These are phyloP conservation scores for Neurospora sp. DNA, from an alignment of 495 filamentous ascomycete species.

Conservation along the genomic window DNA sequence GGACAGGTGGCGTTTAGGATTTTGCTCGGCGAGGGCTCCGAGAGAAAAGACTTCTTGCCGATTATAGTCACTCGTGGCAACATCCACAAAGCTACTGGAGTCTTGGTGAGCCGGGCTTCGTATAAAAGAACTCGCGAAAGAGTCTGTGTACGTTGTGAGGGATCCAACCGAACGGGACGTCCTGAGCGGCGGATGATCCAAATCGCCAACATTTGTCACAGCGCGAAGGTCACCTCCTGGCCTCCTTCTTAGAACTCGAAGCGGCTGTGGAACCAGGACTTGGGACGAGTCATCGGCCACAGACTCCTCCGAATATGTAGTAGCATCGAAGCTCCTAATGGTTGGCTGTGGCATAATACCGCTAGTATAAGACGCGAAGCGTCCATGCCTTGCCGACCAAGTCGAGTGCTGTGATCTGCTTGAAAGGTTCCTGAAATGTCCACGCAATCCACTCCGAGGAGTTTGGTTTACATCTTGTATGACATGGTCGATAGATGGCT, in stretches of 20 bases:
- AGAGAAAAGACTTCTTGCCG: slow-evolving; percentile 42
- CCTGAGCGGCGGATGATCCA: slow-evolving; percentile 40
- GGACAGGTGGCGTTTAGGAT: slow-evolving; percentile 38
- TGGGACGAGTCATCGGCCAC: slow-evolving; percentile 19
- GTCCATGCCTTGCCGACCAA: slow-evolving; percentile 28
- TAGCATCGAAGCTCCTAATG: slow-evolving; percentile 50
- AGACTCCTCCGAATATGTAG: slow-evolving; percentile 39
- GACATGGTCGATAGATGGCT: slow-evolving; percentile 23
- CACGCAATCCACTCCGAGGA: slow-evolving; percentile 23
- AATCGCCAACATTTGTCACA: slow-evolving; percentile 60
- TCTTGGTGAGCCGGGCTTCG: slow-evolving; percentile 23
- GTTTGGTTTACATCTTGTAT: slow-evolving; percentile 16
- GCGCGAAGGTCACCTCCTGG: slow-evolving; percentile 85
- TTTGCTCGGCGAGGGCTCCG: slow-evolving; percentile 43
- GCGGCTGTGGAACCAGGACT: slow-evolving; percentile 33
- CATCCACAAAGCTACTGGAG: slow-evolving; percentile 33
- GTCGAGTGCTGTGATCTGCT: slow-evolving; percentile 28
- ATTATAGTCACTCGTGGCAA: slow-evolving; percentile 29
- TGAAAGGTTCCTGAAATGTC: slow-evolving; percentile 29
- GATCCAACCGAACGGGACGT: slow-evolving; percentile 65
- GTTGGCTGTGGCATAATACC: slow-evolving; percentile 49
- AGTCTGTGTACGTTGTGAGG: slow-evolving; percentile 57
- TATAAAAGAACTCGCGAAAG: slow-evolving; percentile 51
- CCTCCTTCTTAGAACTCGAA: slow-evolving; percentile 64
- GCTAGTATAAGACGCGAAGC: slow-evolving; percentile 63